Percentiles rank a stretch among this genome's conserved stretches.
Conservation (phyloP, 1,284 basidiomycete species). For the Uromyces viciae-fabae region DNA sequence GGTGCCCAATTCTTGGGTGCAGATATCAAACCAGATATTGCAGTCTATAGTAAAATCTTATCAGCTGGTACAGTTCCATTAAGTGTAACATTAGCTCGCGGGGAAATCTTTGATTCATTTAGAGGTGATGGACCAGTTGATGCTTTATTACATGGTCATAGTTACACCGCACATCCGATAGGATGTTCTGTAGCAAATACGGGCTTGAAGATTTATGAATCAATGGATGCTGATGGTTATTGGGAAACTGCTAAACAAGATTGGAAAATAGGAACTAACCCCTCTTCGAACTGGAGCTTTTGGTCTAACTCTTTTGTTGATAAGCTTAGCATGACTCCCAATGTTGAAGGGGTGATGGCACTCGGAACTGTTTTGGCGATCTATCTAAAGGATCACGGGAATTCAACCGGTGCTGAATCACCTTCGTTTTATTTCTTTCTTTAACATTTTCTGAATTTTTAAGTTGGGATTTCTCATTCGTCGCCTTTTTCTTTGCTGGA, state of each 20-base stretch:
- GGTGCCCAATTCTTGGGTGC: conserved; percentile 67
- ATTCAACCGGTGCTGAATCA: conserved; percentile 45
- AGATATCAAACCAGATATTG: conserved; percentile 68
- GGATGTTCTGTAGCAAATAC: conserved; percentile 86
- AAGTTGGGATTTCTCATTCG: not conserved
- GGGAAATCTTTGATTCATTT: conserved; percentile 77
- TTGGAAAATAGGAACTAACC: conserved; percentile 56
- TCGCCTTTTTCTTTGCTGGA: not conserved
- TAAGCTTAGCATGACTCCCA: conserved; percentile 62
- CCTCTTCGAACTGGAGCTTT: conserved; percentile 70
- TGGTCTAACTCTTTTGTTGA: conserved; percentile 75
- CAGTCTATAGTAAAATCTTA: conserved; percentile 87
- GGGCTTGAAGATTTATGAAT: conserved; percentile 65
- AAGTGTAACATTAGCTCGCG: conserved; percentile 74
- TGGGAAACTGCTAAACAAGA: conserved; percentile 63
- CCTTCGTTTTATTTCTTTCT: not conserved
- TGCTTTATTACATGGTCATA: conserved; percentile 89
- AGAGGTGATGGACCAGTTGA: conserved; percentile 70
- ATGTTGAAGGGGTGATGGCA: conserved; percentile 74
- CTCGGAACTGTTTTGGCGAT: conserved; percentile 83
- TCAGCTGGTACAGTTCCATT: conserved; percentile 90
- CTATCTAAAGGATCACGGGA: conserved; percentile 68
- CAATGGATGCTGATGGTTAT: conserved; percentile 58
- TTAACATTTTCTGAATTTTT: not conserved
- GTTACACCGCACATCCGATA: conserved; percentile 85